Conservation (phyloP, 1,139 yeast species). For the Hemisphaericaspora lyxosophila region DNA sequence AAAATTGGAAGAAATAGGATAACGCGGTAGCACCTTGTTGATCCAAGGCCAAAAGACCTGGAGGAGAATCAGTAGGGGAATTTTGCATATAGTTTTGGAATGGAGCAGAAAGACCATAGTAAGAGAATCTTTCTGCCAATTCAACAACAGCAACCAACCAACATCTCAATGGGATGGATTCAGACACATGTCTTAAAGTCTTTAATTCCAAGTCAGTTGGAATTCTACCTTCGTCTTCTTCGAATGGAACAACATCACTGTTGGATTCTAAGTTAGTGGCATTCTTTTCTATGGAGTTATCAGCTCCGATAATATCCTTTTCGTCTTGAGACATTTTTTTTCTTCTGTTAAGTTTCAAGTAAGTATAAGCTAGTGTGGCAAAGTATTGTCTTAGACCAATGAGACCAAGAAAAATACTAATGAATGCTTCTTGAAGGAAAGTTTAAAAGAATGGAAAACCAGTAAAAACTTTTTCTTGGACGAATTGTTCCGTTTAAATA, state of each 20-base stretch:
- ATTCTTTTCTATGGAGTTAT: slow-evolving; percentile 4
- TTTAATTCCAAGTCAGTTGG: slow-evolving; percentile 43
- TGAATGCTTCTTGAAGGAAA: too few relatives aligned
- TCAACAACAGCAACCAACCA: slow-evolving; percentile 80
- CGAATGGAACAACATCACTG: slow-evolving; percentile 3
- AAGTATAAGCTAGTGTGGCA: too few relatives aligned
- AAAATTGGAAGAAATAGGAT: slow-evolving; percentile 74
- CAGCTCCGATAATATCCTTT: slow-evolving; percentile 1
- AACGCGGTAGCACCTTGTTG: slow-evolving; percentile 71
- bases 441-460: too few relatives aligned
- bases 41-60: slow-evolving; percentile 64
- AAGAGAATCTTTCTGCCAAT: slow-evolving; percentile 81
- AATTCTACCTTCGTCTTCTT: slow-evolving; percentile 27
- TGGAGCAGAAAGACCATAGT: slow-evolving; percentile 75
- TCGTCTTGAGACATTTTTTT: slow-evolving; percentile 5
- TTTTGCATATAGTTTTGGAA: slow-evolving; percentile 78
- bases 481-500: too few relatives aligned
- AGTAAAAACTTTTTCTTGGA: too few relatives aligned
- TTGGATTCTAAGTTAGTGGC: slow-evolving; percentile 5
- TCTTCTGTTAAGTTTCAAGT: too few relatives aligned
- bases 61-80: slow-evolving; percentile 43
- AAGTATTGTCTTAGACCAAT: too few relatives aligned
- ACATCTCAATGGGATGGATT: slow-evolving; percentile 44
- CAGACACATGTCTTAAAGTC: slow-evolving; percentile 43
- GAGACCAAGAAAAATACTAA: too few relatives aligned